phyloP scores from a whole-genome alignment of 495 filamentous ascomycete genomes.

The Aspergillus egyptiacus region DNA sequence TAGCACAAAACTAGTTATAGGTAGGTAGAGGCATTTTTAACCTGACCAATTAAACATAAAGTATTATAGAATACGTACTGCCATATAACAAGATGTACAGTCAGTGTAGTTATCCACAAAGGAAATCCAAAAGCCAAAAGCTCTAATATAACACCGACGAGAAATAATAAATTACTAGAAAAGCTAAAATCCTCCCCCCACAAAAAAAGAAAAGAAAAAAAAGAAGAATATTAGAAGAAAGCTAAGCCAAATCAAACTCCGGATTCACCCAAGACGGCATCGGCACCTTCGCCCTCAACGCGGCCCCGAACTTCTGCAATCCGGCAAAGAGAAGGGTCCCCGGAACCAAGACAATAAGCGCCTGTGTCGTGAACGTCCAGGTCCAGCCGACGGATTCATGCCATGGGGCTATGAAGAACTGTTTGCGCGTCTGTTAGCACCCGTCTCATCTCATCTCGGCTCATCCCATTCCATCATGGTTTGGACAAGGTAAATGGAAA shows the following conservation, averaged over 20 bases:
- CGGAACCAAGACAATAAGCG: conserved; percentile 41
- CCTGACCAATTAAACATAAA: too few relatives aligned
- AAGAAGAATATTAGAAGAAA: too few relatives aligned
- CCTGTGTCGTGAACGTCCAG: conserved; percentile 53
- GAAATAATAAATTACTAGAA: too few relatives aligned
- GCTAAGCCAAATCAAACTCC: conserved; percentile 32
- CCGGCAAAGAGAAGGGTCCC: conserved; percentile 35
- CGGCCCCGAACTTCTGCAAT: conserved; percentile 44
- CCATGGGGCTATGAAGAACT: conserved; percentile 56
- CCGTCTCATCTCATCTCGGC: background rate
- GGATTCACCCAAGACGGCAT: conserved; percentile 40
- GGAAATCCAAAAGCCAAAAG: too few relatives aligned
- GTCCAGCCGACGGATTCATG: conserved; percentile 46
- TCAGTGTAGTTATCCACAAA: too few relatives aligned
- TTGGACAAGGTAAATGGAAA: background rate
- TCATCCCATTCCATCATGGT: background rate
- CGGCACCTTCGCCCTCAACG: conserved; percentile 23
- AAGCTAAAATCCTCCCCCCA: too few relatives aligned
- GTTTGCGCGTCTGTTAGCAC: background rate
- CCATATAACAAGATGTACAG: too few relatives aligned
- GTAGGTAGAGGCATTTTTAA: too few relatives aligned
- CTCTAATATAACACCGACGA: too few relatives aligned
- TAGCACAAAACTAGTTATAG: too few relatives aligned
- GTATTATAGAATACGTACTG: too few relatives aligned
- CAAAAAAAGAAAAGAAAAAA: too few relatives aligned